Conservation (phyloP, 228 moss, liverwort and hornwort species). For the Sphagnum fallax region DNA sequence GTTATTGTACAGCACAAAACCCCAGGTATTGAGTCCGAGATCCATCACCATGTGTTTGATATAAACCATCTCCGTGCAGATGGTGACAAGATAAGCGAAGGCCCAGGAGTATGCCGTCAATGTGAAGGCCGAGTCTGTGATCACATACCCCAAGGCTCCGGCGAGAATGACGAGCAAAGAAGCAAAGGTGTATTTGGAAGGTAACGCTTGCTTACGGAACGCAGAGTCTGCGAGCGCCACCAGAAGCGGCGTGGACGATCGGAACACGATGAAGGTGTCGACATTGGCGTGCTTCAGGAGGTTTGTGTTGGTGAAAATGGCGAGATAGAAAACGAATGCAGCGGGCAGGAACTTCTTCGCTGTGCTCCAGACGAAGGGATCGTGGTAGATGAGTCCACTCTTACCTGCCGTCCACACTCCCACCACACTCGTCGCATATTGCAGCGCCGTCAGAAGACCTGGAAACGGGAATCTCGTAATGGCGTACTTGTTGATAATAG, state of each 20-base stretch:
- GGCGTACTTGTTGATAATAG: conserved; percentile 20
- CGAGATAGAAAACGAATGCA: conserved; percentile 14
- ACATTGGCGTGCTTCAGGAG: conserved; percentile 21
- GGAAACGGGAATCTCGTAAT: conserved; percentile 18
- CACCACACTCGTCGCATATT: conserved; percentile 8
- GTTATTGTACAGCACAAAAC: conserved; percentile 14
- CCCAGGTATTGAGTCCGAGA: conserved; percentile 13
- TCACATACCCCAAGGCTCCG: conserved; percentile 16
- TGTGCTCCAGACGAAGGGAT: conserved; percentile 8
- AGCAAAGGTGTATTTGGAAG: conserved; percentile 13
- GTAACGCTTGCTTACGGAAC: conserved; percentile 11
- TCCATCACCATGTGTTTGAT: conserved; percentile 18
- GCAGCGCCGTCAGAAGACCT: conserved; percentile 12
- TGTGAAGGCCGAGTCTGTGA: conserved; percentile 7
- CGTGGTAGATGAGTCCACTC: conserved; percentile 5
- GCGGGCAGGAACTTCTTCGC: conserved; percentile 16
- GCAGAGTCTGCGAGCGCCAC: conserved; percentile 16
- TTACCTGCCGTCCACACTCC: conserved; percentile 6
- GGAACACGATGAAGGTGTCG: conserved; percentile 22
- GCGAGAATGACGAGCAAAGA: conserved; percentile 14
- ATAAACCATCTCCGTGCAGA: conserved; percentile 19
- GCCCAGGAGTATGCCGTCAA: conserved; percentile 19
- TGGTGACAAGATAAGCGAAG: conserved; percentile 12
- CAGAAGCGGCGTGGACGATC: conserved; percentile 17
- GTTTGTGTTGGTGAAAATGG: conserved; percentile 22